Base-by-base conservation (phyloP, 2,329 filamentous ascomycete genomes). In the Arthrobotrys musiformis region DNA sequence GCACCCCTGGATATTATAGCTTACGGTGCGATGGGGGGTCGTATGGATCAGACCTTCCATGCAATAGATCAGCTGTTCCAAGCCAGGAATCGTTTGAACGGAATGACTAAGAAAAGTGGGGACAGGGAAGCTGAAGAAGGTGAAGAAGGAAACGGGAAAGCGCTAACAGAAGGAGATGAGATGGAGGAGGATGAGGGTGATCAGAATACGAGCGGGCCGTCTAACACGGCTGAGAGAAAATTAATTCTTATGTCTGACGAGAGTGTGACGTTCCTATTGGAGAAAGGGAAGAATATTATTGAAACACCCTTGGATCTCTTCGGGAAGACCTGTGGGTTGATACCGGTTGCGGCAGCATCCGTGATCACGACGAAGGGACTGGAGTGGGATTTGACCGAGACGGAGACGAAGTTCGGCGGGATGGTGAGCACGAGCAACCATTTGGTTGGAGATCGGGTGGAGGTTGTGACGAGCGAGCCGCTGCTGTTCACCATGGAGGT, bases 11-110 rank as follows among this genome's bases (percentile, higher is more conserved):
- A 94, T 81, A 89, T 97, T n/a, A 86, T 97, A 11, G 90, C 92
- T 40, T 85, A 97, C 5, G 94, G 94, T 44, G 93, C 94, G 1
- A 87, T 98, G 0, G 93, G 93, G 48, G 95, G 95, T 5, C 90
- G 95, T 30, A 92, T 98, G 15, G 95, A 99, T 83, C 95, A 99
- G 83, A 94, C 91, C 1, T 87, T 99, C 56, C 93, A 93, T 70
- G 90, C 97, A 81, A 87, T 99, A 63, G 93, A 97, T 82, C 92
- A 97, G 82, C 86, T 98, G 52, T 94, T 87, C 70, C 84, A 85
- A 73, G 87, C 83, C 79, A 82, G 79, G 4, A 74, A 86, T 80
- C 84, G 86, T 33, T 17, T 42, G 30, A 58, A 54, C 78, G 15
- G 70, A 80, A 48, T 11, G 8, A 22, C 40, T 4, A 44, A 48